Percentiles rank a stretch among this genome's conserved stretches.
These are phyloP conservation scores for Fusarium ramigenum DNA, from an alignment of 2,329 filamentous ascomycete genomes.

Conservation along the genomic window DNA sequence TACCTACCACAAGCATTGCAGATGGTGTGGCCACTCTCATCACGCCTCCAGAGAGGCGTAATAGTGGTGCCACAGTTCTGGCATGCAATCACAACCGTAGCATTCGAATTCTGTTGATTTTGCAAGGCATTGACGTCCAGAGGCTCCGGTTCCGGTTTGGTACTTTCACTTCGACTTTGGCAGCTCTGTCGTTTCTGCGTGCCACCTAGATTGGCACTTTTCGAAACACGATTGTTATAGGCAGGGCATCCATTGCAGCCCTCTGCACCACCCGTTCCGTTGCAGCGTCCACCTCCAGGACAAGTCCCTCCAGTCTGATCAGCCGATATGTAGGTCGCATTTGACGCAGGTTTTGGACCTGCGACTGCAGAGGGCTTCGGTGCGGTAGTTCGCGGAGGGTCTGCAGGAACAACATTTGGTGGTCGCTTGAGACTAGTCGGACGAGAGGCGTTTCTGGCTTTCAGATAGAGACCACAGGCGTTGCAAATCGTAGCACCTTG, in stretches of 20 bases:
- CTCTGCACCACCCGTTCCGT: slow-evolving; percentile 94
- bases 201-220: slow-evolving; percentile 77
- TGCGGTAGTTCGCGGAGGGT: slow-evolving; percentile 54
- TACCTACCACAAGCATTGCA: slow-evolving; percentile 96
- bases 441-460: slow-evolving; percentile 89
- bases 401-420: slow-evolving; percentile 59
- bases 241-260: slow-evolving; percentile 96
- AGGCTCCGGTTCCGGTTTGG: slow-evolving; percentile 44
- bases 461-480: slow-evolving; percentile 93
- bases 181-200: slow-evolving; percentile 58
- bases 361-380: slow-evolving; percentile 51
- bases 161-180: slow-evolving; percentile 37
- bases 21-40: slow-evolving; percentile 94
- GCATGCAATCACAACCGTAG: slow-evolving; percentile 78
- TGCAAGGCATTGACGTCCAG: slow-evolving; percentile 50
- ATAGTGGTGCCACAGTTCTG: slow-evolving; percentile 98
- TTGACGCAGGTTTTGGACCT: slow-evolving; percentile 53
- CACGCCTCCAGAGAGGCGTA: slow-evolving; percentile 93
- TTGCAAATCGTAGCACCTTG: slow-evolving; percentile 97
- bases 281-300: slow-evolving; percentile 92
- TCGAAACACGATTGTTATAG: slow-evolving; percentile 95
- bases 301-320: slow-evolving; percentile 88
- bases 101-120: slow-evolving; percentile 43
- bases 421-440: slow-evolving; percentile 91
- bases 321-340: slow-evolving; percentile 77